A percentile compares a stretch with the other conserved stretches of the same genome.
Evolutionary conservation across 1,284 basidiomycete genomes (phyloP).

Genomic region (Ceratobasidium sp.): DNA sequence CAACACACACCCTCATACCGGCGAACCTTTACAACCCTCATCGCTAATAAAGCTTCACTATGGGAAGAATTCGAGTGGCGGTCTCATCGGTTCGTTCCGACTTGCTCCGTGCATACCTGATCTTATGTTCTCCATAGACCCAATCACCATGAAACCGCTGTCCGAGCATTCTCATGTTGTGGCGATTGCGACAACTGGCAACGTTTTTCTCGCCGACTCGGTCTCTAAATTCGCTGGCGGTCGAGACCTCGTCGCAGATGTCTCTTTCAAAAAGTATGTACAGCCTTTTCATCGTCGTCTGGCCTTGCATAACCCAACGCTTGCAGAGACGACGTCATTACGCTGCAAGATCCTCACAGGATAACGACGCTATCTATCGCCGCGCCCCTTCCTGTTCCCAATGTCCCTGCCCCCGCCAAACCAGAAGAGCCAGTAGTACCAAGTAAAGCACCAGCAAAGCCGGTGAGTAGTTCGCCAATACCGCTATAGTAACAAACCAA

Average conservation of each 20-base stretch:
- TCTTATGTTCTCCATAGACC: conserved; percentile 71
- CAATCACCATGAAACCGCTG: conserved; percentile 94
- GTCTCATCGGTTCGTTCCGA: conserved; percentile 61
- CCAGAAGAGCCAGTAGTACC: conserved; percentile 52
- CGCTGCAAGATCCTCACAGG: conserved; percentile 88
- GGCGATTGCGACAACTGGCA: conserved; percentile 89
- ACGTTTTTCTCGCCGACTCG: conserved; percentile 92
- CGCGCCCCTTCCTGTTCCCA: conserved; percentile 29
- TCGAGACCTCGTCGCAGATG: conserved; percentile 87
- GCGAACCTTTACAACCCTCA: conserved; percentile 79
- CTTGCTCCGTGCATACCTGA: background rate
- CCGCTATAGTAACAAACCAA: background rate
- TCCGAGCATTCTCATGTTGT: conserved; percentile 93
- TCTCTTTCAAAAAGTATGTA: conserved; percentile 83
- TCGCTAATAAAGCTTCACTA: conserved; percentile 93
- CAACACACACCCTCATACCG: conserved; percentile 88
- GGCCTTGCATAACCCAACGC: conserved; percentile 27
- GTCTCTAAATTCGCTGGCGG: conserved; percentile 80
- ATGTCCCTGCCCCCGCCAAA: conserved; percentile 62
- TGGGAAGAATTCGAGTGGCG: conserved; percentile 80
- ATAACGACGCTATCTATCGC: conserved; percentile 57
- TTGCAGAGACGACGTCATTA: conserved; percentile 87
- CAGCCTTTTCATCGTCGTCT: conserved; percentile 12
- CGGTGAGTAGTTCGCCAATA: background rate
- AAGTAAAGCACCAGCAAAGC: conserved; percentile 8